Conservation (phyloP, 164 flowering plant species). For the Aristolochia californica region DNA sequence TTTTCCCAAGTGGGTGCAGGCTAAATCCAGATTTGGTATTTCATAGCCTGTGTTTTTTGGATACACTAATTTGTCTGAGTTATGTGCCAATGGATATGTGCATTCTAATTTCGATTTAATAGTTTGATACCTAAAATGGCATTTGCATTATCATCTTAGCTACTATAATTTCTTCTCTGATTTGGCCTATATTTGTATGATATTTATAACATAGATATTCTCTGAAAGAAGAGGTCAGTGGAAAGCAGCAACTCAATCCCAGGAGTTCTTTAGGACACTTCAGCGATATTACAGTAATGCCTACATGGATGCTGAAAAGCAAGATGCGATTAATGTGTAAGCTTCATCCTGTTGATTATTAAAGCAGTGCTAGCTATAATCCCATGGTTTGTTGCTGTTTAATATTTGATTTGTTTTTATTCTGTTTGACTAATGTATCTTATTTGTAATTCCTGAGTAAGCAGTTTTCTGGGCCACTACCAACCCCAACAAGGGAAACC, state of each 20-base stretch:
- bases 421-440: not conserved
- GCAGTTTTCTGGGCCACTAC: constrained; percentile 85
- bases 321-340: constrained; percentile 90
- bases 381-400: not conserved
- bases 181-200: not conserved
- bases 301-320: constrained; percentile 91
- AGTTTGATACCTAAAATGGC: no score
- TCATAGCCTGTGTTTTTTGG: no score
- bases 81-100: no score
- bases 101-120: no score
- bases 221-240: constrained; percentile 88
- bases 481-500: constrained; percentile 81
- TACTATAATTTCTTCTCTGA: no score
- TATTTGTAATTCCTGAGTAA: not conserved
- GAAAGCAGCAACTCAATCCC: constrained; percentile 84
- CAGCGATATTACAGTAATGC: constrained; percentile 85
- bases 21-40: no score
- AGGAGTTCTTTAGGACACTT: constrained; percentile 75
- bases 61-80: no score
- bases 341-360: constrained; percentile 11
- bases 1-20: no score
- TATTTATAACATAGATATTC: constrained; percentile 48
- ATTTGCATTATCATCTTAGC: no score
- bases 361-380: not conserved
- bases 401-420: not conserved